Conservation (phyloP, 2,329 filamentous ascomycete species). For the Curvularia eragrostidis region DNA sequence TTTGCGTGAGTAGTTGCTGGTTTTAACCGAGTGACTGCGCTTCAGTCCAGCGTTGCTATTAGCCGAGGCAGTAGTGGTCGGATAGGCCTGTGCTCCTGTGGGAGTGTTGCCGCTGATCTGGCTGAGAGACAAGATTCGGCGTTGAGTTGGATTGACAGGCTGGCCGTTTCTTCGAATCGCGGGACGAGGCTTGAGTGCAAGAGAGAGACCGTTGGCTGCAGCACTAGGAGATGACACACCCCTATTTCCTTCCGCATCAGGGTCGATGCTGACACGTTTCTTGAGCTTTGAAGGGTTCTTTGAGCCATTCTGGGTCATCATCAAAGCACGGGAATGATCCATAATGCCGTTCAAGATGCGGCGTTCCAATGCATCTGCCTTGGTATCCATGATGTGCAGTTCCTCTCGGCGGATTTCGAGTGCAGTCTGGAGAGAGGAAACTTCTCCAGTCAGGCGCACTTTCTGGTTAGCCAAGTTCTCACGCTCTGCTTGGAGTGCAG, state of each 20-base stretch:
- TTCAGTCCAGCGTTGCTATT: constrained; percentile 60
- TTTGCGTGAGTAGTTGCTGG: constrained; percentile 44
- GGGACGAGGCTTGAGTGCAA: constrained; percentile 60
- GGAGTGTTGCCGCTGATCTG: constrained; percentile 82
- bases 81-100: constrained; percentile 51
- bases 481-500: constrained; percentile 69
- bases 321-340: constrained; percentile 90
- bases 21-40: constrained; percentile 52
- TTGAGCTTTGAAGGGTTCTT: constrained; percentile 47
- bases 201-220: constrained; percentile 45
- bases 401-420: constrained; percentile 89
- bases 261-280: constrained; percentile 43
- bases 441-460: constrained; percentile 79
- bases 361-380: constrained; percentile 87
- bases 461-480: constrained; percentile 81
- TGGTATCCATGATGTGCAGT: constrained; percentile 85
- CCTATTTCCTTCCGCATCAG: constrained; percentile 46
- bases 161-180: constrained; percentile 51
- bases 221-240: constrained; percentile 44
- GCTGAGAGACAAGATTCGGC: constrained; percentile 87
- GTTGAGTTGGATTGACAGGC: constrained; percentile 52
- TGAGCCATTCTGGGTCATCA: constrained; percentile 70
- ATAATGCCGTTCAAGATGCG: constrained; percentile 95
- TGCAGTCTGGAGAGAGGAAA: constrained; percentile 90
- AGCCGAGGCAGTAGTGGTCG: constrained; percentile 36